Evolutionary conservation across 2,329 filamentous ascomycete species (phyloP), one percentile per base, ranked within the genome.

Genomic region (Bipolaris cookei): DNA sequence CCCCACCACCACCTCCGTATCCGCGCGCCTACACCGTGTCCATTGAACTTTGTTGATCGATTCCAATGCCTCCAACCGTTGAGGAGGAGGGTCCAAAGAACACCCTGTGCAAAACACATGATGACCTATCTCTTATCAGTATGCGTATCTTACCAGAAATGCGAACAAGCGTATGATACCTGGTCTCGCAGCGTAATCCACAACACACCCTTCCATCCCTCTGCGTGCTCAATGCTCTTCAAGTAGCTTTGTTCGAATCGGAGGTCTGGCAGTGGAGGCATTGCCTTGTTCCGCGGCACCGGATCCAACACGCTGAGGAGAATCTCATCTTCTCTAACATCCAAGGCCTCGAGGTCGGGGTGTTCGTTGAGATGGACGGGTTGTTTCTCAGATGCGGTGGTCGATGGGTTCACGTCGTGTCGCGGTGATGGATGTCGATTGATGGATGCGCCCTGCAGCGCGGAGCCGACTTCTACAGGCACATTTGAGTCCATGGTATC

Each of bases 241-340:
- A 99, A 84, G 77, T 99, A 99, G 82, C 93, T 97, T 84, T 99
- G 95, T 80, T 99, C 95, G 79, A 98, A 98, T 41, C 95, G 87
- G 65, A 99, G 81, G 79, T 99, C 95, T 3, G 87, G 87, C 44
- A 90, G 75, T 3, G 86, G 86, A 44, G 93, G 92, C 71, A 97
- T 84, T 30, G 80, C 81, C 49, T 79, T 79, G 53, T 81, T 76
- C 44, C 86, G 82, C n/a, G 80, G 80, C 6, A 79, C 66, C 3
- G 81, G 83, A 41, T 82, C 81, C 49, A 92, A 77, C 4, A 89
- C 83, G 63, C 86, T 89, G 59, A 88, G 82, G 11, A 89, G 89
- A 20, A 91, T 87, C 53, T 91, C 89, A 57, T 89, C 87, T 48
- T 88, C 86, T 25, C 84, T 83, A 2, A 81, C 78, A 21, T 82